Conservation (phyloP, 306 rosid genomes). For the Begonia fuchsioides region DNA sequence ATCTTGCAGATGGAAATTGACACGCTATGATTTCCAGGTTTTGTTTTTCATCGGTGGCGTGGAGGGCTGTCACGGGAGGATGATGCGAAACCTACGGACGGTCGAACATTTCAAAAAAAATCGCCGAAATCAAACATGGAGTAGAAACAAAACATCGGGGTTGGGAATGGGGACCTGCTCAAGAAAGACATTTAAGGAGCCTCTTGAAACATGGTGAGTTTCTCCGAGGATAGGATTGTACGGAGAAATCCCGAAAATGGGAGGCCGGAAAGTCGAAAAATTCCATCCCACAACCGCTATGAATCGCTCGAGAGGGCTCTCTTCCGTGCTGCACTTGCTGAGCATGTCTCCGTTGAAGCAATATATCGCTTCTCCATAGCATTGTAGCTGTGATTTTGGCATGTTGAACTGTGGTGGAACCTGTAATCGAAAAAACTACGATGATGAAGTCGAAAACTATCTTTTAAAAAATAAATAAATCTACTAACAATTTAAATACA, state of each 20-base stretch:
- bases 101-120: too few species aligned
- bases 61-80: conserved; percentile 86
- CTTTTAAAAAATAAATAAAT: too few species aligned
- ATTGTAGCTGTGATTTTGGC: conserved; percentile 86
- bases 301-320: conserved; percentile 48
- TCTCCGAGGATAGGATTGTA: conserved; percentile 85
- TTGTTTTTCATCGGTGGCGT: conserved; percentile 68
- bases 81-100: conserved; percentile 54
- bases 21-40: conserved; percentile 63
- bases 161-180: conserved; percentile 45
- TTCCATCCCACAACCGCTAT: conserved; percentile 59
- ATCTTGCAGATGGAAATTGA: conserved; percentile 45
- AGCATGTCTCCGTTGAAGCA: conserved; percentile 35
- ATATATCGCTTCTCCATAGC: conserved; percentile 61
- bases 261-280: conserved; percentile 62
- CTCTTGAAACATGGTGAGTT: conserved; percentile 75
- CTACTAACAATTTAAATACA: too few species aligned
- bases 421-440: conserved; percentile 18
- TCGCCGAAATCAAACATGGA: not conserved
- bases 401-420: conserved; percentile 54
- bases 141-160: too few species aligned
- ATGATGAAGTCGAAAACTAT: too few species aligned
- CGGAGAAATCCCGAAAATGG: conserved; percentile 49
- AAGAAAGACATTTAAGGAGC: conserved; percentile 41
- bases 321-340: conserved; percentile 36